Base-by-base conservation (phyloP, 768 basidiomycete species). In the Roridomyces roridus region DNA sequence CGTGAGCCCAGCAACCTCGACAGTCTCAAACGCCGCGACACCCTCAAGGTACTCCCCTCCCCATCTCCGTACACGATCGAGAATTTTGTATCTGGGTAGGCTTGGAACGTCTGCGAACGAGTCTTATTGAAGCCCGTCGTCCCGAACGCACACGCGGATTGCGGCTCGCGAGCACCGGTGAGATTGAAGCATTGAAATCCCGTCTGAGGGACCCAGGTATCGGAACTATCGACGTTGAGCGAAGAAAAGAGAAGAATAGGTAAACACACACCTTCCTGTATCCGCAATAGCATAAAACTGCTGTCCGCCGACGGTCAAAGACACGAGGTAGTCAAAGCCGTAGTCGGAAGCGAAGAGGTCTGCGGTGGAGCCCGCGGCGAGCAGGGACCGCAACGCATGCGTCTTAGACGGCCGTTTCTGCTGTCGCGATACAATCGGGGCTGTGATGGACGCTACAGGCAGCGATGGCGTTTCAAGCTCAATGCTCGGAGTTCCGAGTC, bases 121-220 rank as follows among this genome's bases (percentile, higher is more conserved):
- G 24, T n/a, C 6, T 40, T 31, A 26, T 65, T 47, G 28, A 67
- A 67, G 3, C 66, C 66, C 2, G 21, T 24, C 1, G 55, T 48
- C 10, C 66, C 66, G 34, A 67, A 67, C 5, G 47, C 59, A 42
- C 66, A 67, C 2, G 47, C 54, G n/a, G 52, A 26, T 21, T 28
- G 43, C 2, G 65, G 50, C 15, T 43, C 55, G 12, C 62, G 59
- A 20, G 50, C 48, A 4, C 58, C 59, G 0, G 31, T 51, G 41
- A 66, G 56, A n/a, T 60, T 51, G 21, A 62, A 57, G 45, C 66
- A 67, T 0, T 48, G 21, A 42, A 66, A 67, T 25, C 66, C 66
- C 29, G 48, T 59, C 39, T 60, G 5, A 8, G 57, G 49, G 3
- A 66, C 37, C 60, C 64, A 67, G 6, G 65, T 64, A 29, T 67